Evolutionary conservation across 1,284 basidiomycete species (phyloP), one percentile per base, ranked within the genome.

Genomic region (Naganishia albida): DNA sequence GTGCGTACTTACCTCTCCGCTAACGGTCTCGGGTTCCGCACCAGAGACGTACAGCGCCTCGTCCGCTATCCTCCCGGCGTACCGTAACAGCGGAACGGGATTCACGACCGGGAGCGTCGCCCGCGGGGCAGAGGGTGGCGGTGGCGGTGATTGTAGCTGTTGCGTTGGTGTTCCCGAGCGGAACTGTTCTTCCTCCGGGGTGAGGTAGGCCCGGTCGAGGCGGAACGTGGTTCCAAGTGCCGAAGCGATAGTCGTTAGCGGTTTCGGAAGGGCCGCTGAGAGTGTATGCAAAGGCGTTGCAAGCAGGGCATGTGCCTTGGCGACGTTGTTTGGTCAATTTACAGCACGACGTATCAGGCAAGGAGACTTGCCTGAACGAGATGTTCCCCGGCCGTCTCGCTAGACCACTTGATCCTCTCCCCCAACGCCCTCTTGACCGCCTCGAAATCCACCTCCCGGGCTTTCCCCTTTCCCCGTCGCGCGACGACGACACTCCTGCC

Each of bases 31-130:
- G 20, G 44, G 65, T 59, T 59, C 65, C 12, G 34, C 42, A 6
- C 43, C 44, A 55, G 49, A 40, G n/a, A 56, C 40, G 39, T 52
- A 56, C 20, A 65, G 25, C 20, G 65, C 65, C 60, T 66, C 52
- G 39, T 66, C 65, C 7, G 59, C 59, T 30, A 66, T 66, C 40
- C 38, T 63, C 4, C 51, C 28, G 3, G 34, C 65, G 51, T 66
- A 66, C 6, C n/a, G 16, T 1, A 63, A 25, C 28, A 59, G 18
- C n/a, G 50, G 48, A n/a, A 66, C 39, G 16, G 65, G 65, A 34
- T 66, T 66, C 13, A 63, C 30, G 12, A 59, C 28, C 20, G 65
- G 65, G 1, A 66, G 51, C 7, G 60, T 66, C 43, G 42, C 42
- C 34, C 34, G 34, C 34, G n/a, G n/a, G n/a, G n/a, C n/a, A n/a